These are phyloP conservation scores for Russula sp. DNA, from an alignment of 768 basidiomycete species.

Conservation along the genomic window DNA sequence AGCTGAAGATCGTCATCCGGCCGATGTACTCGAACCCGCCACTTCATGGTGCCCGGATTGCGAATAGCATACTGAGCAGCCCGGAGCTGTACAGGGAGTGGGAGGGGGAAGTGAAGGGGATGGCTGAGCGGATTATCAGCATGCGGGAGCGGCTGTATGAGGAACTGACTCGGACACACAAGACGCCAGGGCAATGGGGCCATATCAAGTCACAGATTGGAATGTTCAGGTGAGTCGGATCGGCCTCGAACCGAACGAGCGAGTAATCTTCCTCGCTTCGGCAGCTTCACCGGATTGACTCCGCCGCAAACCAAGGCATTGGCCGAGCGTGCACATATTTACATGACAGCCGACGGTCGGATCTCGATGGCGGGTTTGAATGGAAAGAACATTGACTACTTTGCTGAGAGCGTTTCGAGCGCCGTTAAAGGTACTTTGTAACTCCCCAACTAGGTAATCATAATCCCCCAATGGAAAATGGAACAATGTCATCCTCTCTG, in stretches of 20 bases:
- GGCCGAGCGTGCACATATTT: constrained; percentile 83
- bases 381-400: constrained; percentile 76
- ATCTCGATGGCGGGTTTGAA: constrained; percentile 94
- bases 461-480: constrained; percentile 6
- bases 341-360: constrained; percentile 91
- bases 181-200: constrained; percentile 91
- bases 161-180: constrained; percentile 63
- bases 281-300: constrained; percentile 77
- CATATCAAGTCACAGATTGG: constrained; percentile 96
- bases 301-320: constrained; percentile 72
- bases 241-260: neutral
- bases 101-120: constrained; percentile 88
- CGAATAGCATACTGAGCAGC: constrained; percentile 73
- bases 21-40: constrained; percentile 99
- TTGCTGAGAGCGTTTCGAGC: constrained; percentile 78
- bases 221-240: constrained; percentile 78
- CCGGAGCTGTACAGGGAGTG: constrained; percentile 74
- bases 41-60: constrained; percentile 80
- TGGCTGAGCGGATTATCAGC: constrained; percentile 91
- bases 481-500: neutral
- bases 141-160: constrained; percentile 85
- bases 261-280: neutral
- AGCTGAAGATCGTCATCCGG: constrained; percentile 90
- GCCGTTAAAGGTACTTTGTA: constrained; percentile 75
- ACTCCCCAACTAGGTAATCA: constrained; percentile 19